Evolutionary conservation across 441 rosid genomes (phyloP).

Genomic region (Cnidoscolus chayamansa): DNA sequence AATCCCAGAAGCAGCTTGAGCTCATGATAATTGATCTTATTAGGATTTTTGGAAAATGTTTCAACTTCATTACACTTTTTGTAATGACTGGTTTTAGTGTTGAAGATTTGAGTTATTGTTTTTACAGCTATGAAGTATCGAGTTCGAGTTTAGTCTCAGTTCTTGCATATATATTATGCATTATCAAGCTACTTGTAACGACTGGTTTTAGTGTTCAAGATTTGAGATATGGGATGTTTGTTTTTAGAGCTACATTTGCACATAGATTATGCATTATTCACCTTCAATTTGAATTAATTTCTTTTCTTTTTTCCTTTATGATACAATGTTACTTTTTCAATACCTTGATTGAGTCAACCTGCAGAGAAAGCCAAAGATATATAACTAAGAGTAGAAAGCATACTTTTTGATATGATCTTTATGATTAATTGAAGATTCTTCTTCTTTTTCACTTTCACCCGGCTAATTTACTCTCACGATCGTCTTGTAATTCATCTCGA

Average conservation of each 20-base stretch:
- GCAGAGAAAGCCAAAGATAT: background rate
- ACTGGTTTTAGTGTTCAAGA: background rate
- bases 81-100: background rate
- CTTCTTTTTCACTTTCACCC: background rate
- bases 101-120: background rate
- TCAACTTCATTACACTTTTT: too few species aligned
- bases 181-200: background rate
- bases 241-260: too few species aligned
- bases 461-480: too few species aligned
- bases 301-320: background rate
- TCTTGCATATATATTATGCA: too few species aligned
- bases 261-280: too few species aligned
- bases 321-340: background rate
- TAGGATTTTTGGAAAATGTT: background rate
- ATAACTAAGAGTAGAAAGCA: background rate
- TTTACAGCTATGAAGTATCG: too few species aligned
- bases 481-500: too few species aligned
- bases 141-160: too few species aligned
- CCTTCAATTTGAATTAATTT: too few species aligned
- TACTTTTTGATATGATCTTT: background rate
- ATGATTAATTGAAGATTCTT: slow-evolving; percentile 7
- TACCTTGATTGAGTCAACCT: background rate
- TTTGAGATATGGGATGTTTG: too few species aligned
- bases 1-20: background rate
- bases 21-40: too few species aligned